Percentiles rank a stretch among this genome's conserved stretches.
phyloP scores from a whole-genome alignment of 345 rosid species.

The Populus euphratica region DNA sequence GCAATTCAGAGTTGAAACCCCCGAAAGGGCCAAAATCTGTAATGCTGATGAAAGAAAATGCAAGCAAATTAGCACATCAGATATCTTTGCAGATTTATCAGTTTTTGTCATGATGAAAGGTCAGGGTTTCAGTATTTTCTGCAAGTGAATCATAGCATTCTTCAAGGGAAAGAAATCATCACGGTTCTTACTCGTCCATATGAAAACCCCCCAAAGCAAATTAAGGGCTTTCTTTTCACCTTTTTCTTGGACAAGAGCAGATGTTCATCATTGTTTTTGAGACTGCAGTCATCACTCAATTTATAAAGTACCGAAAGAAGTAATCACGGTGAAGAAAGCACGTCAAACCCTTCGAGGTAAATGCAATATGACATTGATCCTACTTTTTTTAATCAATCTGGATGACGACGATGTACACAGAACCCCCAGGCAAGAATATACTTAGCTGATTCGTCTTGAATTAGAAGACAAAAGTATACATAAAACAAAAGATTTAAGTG shows the following conservation, averaged over 20 bases:
- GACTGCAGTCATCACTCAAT: conserved; percentile 27
- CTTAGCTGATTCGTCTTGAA: conserved; percentile 2
- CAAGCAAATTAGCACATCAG: conserved; percentile 26
- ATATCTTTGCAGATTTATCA: conserved; percentile 38
- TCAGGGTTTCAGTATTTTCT: conserved; percentile 40
- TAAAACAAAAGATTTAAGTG: conserved; percentile 13
- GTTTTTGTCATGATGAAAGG: conserved; percentile 29
- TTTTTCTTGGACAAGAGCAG: conserved; percentile 25
- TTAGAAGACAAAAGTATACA: background rate
- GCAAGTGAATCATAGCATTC: conserved; percentile 33
- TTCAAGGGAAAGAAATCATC: conserved; percentile 7
- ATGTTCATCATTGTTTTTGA: conserved; percentile 27
- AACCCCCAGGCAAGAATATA: background rate
- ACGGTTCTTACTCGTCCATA: background rate
- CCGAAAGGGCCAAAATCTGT: background rate
- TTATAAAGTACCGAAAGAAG: conserved; percentile 12
- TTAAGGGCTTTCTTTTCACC: conserved; percentile 20
- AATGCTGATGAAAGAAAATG: conserved; percentile 5
- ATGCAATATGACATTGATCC: background rate
- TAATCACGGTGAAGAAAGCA: background rate
- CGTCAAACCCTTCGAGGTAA: background rate
- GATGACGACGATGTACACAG: background rate
- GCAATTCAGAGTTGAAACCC: conserved; percentile 8
- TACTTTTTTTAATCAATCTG: background rate
- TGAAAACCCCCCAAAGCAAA: background rate